phyloP scores from a whole-genome alignment of 176 grass and related monocot species.

The Carex cristatella region DNA sequence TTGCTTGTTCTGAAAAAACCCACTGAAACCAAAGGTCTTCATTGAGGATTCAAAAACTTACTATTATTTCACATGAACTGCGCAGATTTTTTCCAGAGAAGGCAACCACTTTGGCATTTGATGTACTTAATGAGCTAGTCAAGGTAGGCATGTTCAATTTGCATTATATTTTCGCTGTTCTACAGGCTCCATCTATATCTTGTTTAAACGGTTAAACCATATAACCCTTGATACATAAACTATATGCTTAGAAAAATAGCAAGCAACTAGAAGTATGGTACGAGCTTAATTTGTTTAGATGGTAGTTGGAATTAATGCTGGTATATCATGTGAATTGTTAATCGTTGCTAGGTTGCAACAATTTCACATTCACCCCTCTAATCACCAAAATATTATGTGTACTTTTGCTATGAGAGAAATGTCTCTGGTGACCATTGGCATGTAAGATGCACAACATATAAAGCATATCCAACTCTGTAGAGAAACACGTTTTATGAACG shows the following conservation, averaged over 20 bases:
- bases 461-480: not conserved
- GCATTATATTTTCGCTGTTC: not conserved
- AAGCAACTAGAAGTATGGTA: slow-evolving; percentile 8
- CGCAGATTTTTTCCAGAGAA: slow-evolving; percentile 89
- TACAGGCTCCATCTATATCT: not conserved
- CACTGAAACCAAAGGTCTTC: not conserved
- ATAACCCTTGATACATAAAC: not conserved
- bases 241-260: not conserved
- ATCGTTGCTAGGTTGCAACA: not conserved
- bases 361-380: not conserved
- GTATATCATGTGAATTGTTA: not conserved
- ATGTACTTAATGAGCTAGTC: slow-evolving; percentile 62
- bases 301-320: not conserved
- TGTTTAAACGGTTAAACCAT: not conserved
- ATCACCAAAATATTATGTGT: not conserved
- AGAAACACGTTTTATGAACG: not conserved
- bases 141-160: slow-evolving; percentile 40
- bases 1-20: not conserved
- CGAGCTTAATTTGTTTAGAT: not conserved
- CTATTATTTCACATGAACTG: slow-evolving; percentile 14
- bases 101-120: slow-evolving; percentile 53
- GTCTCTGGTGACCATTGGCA: not conserved
- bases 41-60: not conserved
- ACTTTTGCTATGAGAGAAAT: not conserved
- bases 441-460: not conserved